phyloP scores from a whole-genome alignment of 2,329 filamentous ascomycete species.

The Trichoderma atroviride region DNA sequence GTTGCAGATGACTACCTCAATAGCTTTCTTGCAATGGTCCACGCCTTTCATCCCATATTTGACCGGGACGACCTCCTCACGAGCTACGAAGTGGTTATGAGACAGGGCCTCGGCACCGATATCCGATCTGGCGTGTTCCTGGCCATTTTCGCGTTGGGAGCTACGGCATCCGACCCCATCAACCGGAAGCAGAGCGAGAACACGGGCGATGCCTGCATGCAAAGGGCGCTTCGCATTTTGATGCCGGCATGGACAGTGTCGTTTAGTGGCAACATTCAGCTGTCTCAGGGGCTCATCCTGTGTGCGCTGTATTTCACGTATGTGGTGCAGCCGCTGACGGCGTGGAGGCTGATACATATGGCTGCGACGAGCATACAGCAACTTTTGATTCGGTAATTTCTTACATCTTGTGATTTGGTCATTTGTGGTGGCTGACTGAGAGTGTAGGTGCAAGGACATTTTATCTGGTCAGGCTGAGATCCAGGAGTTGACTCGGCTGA shows the following conservation, averaged over 20 bases:
- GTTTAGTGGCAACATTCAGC: constrained; percentile 25
- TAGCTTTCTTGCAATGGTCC: constrained; percentile 24
- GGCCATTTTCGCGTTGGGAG: constrained; percentile 28
- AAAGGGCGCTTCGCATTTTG: constrained; percentile 26
- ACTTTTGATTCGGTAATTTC: constrained; percentile 26
- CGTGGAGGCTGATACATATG: constrained; percentile 32
- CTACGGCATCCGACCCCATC: constrained; percentile 26
- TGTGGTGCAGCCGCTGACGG: constrained; percentile 29
- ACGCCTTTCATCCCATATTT: constrained; percentile 29
- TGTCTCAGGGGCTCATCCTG: constrained; percentile 28
- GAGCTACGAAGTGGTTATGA: constrained; percentile 27
- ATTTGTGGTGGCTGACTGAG: neutral
- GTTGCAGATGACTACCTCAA: constrained; percentile 24
- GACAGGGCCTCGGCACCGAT: constrained; percentile 21
- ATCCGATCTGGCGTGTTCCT: constrained; percentile 26
- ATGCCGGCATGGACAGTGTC: constrained; percentile 28
- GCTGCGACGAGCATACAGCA: constrained; percentile 32
- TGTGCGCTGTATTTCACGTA: constrained; percentile 30
- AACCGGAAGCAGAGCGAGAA: constrained; percentile 3
- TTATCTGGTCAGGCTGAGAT: constrained; percentile 25
- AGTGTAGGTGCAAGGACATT: constrained; percentile 22
- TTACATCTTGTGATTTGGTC: neutral
- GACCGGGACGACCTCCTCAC: constrained; percentile 22
- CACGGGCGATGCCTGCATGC: constrained; percentile 24
- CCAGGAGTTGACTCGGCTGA: constrained; percentile 31